Evolutionary conservation across 148 eudicot species (phyloP).

Genomic region (Silene uniflora): DNA sequence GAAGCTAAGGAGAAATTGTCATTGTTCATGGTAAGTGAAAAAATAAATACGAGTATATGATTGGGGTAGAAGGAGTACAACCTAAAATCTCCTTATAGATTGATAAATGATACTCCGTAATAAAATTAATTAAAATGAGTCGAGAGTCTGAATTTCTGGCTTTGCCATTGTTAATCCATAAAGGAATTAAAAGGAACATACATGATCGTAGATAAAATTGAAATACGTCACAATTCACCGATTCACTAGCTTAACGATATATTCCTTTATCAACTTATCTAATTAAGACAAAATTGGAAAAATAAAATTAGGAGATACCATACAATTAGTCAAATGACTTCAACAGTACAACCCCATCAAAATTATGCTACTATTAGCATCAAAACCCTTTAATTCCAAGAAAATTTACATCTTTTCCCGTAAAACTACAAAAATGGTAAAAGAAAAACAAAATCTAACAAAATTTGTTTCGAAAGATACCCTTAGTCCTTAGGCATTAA

Average conservation of each 20-base stretch:
- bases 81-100: too few species aligned
- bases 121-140: too few species aligned
- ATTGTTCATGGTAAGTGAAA: too few species aligned
- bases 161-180: too few species aligned
- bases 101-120: too few species aligned
- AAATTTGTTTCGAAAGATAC: conserved; percentile 2
- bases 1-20: too few species aligned
- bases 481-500: not conserved
- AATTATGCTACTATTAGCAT: not conserved
- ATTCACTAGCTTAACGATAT: not conserved
- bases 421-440: conserved; percentile 13
- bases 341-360: not conserved
- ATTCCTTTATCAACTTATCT: too few species aligned
- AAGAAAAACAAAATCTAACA: not conserved
- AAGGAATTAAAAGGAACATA: not conserved
- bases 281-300: too few species aligned
- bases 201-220: not conserved
- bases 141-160: too few species aligned
- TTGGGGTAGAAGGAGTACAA: too few species aligned
- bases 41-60: too few species aligned
- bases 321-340: not conserved
- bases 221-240: not conserved
- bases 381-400: not conserved
- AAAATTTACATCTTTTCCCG: not conserved
- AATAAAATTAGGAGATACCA: not conserved